These are phyloP conservation scores for Ascomycota sp. DNA, from an alignment of 2,329 filamentous ascomycete species.

Conservation along the genomic window DNA sequence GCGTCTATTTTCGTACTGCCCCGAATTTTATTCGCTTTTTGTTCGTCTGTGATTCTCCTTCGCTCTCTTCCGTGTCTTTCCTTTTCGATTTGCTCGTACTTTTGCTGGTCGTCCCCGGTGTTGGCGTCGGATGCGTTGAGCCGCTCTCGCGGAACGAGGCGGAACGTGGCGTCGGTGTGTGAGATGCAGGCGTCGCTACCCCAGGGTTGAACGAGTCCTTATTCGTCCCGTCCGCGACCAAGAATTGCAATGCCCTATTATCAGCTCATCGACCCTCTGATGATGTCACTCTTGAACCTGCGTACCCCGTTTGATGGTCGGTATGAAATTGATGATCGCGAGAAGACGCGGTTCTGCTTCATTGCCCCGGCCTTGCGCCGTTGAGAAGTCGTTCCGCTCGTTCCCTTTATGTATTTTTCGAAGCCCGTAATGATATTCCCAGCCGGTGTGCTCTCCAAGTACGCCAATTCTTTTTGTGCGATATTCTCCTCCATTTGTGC, in stretches of 20 bases:
- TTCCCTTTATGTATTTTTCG: constrained; percentile 93
- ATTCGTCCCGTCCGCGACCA: no score
- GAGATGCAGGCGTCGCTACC: constrained; percentile 20
- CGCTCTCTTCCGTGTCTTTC: constrained; percentile 34
- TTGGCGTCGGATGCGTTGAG: constrained; percentile 34
- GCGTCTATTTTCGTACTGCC: constrained; percentile 25
- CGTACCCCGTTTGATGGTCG: constrained; percentile 21
- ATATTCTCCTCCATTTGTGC: constrained; percentile 54
- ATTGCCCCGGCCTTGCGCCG: constrained; percentile 43
- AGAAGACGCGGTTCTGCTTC: constrained; percentile 58
- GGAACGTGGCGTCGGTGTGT: constrained; percentile 33
- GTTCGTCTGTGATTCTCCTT: constrained; percentile 30
- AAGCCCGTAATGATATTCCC: constrained; percentile 97
- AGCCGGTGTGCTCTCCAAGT: constrained; percentile 71
- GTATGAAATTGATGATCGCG: constrained; percentile 42
- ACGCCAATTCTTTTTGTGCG: constrained; percentile 61
- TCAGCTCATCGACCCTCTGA: background rate
- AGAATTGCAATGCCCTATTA: background rate
- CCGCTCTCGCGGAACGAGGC: constrained; percentile 29
- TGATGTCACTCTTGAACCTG: background rate
- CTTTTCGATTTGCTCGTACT: constrained; percentile 30
- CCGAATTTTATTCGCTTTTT: constrained; percentile 41
- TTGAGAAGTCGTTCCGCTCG: constrained; percentile 38
- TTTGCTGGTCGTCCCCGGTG: constrained; percentile 26
- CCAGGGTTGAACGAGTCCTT: constrained; percentile 23